phyloP scores from a whole-genome alignment of 148 eudicot species.

The Amaranthus palmeri region DNA sequence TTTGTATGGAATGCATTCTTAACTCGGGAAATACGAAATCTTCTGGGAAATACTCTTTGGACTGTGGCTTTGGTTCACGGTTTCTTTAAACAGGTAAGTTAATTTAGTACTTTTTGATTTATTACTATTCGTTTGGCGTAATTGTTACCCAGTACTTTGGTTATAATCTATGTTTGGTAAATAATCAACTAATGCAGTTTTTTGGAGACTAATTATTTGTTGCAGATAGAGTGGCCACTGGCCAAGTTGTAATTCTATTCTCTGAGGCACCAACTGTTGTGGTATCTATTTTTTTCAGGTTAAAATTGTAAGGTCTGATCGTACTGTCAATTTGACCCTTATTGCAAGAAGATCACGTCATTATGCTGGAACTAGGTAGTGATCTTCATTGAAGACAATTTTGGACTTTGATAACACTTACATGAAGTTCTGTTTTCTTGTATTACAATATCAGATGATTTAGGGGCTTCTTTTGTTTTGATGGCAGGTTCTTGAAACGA shows the following conservation, averaged over 20 bases:
- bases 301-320: slow-evolving; percentile 46
- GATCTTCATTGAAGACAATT: not conserved
- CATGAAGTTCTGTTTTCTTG: not conserved
- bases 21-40: slow-evolving; percentile 63
- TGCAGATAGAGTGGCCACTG: no score
- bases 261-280: no score
- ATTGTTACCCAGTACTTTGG: not conserved
- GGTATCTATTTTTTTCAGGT: slow-evolving; percentile 35
- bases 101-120: not conserved
- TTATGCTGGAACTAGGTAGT: slow-evolving; percentile 92
- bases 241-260: no score
- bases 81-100: slow-evolving; percentile 83
- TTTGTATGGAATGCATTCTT: slow-evolving; percentile 96
- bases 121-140: not conserved
- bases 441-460: not conserved
- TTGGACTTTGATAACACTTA: not conserved
- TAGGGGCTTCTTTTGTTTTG: slow-evolving; percentile 1
- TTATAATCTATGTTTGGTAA: no score
- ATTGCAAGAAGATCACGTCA: slow-evolving; percentile 93
- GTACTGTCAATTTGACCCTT: slow-evolving; percentile 65
- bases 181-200: no score
- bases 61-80: slow-evolving; percentile 88
- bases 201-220: no score
- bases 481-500: slow-evolving; percentile 77
- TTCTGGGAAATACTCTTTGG: slow-evolving; percentile 74